A percentile compares a stretch with the other conserved stretches of the same genome.
Evolutionary conservation across 176 grass and related monocot genomes (phyloP).

Genomic region (Eleusine coracana): DNA sequence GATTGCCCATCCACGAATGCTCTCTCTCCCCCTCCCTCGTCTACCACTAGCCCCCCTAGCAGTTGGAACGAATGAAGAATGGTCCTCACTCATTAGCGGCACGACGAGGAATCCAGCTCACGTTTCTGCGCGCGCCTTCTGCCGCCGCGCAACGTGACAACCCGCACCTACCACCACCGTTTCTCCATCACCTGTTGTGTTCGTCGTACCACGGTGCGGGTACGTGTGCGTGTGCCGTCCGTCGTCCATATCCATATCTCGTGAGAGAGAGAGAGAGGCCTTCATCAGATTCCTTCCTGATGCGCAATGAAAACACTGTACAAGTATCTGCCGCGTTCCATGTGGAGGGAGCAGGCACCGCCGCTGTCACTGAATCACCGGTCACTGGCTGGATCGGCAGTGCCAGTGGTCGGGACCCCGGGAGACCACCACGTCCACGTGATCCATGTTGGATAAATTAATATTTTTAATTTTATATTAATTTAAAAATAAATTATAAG

Average conservation of each 20-base stretch:
- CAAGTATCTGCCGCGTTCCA: not conserved
- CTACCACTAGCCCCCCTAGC: not conserved
- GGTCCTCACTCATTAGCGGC: no score
- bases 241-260: not conserved
- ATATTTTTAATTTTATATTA: no score
- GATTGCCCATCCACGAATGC: not conserved
- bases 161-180: not conserved
- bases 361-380: not conserved
- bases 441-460: no score
- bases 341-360: not conserved
- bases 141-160: not conserved
- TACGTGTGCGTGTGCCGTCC: no score
- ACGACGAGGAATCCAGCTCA: not conserved
- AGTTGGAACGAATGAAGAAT: not conserved
- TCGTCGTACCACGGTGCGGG: not conserved
- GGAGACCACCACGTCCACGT: not conserved
- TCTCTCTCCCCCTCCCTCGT: no score
- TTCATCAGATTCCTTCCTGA: not conserved
- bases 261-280: no score
- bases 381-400: no score
- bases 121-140: no score
- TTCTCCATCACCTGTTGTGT: not conserved
- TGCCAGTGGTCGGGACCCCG: not conserved
- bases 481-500: no score
- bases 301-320: not conserved